Conservation (phyloP, 352 stramenopile species). For the Sclerospora graminicola region DNA sequence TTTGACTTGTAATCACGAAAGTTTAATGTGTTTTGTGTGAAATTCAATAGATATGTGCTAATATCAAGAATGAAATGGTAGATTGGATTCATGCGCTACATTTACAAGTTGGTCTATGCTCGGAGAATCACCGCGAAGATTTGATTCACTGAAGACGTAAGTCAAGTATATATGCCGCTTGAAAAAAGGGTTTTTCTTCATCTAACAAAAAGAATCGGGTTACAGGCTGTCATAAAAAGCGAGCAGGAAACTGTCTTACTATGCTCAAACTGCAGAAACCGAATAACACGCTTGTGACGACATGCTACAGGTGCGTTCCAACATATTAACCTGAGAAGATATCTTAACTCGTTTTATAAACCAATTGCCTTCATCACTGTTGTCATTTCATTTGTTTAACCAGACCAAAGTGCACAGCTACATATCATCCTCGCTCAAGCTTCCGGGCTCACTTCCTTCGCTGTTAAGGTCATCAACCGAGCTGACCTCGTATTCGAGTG, state of each 20-base stretch:
- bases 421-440: too few relatives aligned
- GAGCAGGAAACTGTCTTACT: constrained; percentile 38
- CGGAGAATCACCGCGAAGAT: constrained; percentile 79
- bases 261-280: too few relatives aligned
- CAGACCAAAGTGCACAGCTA: too few relatives aligned
- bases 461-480: too few relatives aligned
- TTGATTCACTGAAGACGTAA: constrained; percentile 78
- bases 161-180: constrained; percentile 8
- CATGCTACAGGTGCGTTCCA: too few relatives aligned
- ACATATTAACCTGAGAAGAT: too few relatives aligned
- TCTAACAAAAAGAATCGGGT: not conserved
- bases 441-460: too few relatives aligned
- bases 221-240: constrained; percentile 48
- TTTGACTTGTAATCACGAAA: not conserved
- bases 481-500: too few relatives aligned
- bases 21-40: not conserved
- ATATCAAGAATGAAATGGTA: constrained; percentile 71
- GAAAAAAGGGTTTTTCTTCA: not conserved
- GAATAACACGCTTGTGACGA: too few relatives aligned
- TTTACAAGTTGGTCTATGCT: constrained; percentile 66
- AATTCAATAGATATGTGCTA: constrained; percentile 58
- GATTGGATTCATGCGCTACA: constrained; percentile 75
- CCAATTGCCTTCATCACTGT: too few relatives aligned
- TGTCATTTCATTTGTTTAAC: too few relatives aligned
- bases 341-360: too few relatives aligned